Conservation (phyloP, 495 filamentous ascomycete genomes). For the Tetracladium marchalianum region DNA sequence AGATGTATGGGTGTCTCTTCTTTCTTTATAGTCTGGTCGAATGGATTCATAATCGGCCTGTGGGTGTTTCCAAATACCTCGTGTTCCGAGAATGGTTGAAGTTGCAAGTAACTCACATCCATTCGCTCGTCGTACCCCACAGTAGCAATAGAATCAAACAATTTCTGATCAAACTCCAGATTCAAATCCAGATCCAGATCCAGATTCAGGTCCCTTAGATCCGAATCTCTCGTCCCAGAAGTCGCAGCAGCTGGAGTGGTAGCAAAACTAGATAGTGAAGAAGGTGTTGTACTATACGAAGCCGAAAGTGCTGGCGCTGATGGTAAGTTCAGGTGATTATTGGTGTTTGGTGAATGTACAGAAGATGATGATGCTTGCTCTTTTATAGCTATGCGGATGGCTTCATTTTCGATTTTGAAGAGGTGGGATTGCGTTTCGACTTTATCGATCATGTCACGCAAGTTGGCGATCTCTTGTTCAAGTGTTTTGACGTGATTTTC, state of each 20-base stretch:
- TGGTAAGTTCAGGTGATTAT: neutral
- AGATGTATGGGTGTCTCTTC: no score
- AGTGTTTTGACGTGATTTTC: conserved; percentile 40
- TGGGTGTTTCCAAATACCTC: no score
- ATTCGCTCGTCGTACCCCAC: conserved; percentile 13
- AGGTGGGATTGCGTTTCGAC: conserved; percentile 20
- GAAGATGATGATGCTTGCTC: neutral
- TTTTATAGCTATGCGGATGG: conserved; percentile 15
- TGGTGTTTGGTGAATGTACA: neutral
- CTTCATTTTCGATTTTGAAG: conserved; percentile 29
- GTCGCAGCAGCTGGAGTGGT: neutral
- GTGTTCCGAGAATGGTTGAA: neutral
- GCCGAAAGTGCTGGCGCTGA: neutral
- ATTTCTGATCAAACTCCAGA: no score
- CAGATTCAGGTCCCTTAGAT: neutral
- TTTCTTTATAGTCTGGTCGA: no score
- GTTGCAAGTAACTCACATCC: conserved; percentile 7
- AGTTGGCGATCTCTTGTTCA: conserved; percentile 33
- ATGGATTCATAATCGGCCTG: no score
- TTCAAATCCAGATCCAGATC: no score
- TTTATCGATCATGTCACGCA: conserved; percentile 33
- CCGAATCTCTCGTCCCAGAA: neutral
- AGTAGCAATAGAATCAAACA: conserved; percentile 2
- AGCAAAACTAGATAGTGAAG: neutral
- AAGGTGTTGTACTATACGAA: neutral